Conservation (phyloP, 1,139 yeast genomes). For the Yamadazyma sp. region DNA sequence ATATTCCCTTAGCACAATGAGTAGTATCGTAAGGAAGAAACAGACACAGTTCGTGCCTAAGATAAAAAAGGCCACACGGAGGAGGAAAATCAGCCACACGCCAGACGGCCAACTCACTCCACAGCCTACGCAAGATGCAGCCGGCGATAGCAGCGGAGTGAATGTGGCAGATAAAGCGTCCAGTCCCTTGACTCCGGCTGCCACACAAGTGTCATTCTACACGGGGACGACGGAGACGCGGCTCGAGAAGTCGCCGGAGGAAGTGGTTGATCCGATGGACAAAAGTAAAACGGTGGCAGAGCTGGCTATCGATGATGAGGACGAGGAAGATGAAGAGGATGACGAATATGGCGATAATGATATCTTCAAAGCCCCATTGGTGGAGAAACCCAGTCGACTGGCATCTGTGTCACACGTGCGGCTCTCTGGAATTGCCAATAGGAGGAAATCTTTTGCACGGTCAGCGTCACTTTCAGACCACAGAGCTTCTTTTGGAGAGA, state of each 20-base stretch:
- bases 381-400: slow-evolving; percentile 22
- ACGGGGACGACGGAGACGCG: slow-evolving; percentile 5
- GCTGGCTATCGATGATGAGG: slow-evolving; percentile 13
- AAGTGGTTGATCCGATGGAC: slow-evolving; percentile 34
- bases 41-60: slow-evolving; percentile 43
- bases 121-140: slow-evolving; percentile 1
- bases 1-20: slow-evolving; percentile 28
- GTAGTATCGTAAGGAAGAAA: slow-evolving; percentile 48
- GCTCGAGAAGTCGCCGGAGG: slow-evolving; percentile 17
- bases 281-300: slow-evolving; percentile 14
- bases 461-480: slow-evolving; percentile 14
- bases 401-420: slow-evolving; percentile 36
- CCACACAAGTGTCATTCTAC: slow-evolving; percentile 11
- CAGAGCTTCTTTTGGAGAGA: slow-evolving; percentile 15
- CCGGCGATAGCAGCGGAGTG: not conserved
- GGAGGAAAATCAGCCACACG: slow-evolving; percentile 14
- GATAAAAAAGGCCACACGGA: slow-evolving; percentile 27
- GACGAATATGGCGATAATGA: slow-evolving; percentile 33
- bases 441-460: slow-evolving; percentile 34
- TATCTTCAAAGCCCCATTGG: slow-evolving; percentile 30
- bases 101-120: slow-evolving; percentile 2
- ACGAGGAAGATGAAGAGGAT: slow-evolving; percentile 22
- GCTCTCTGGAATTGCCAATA: slow-evolving; percentile 35
- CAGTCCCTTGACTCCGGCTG: slow-evolving; percentile 8
- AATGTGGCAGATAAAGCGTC: not conserved